phyloP scores from a whole-genome alignment of 2,329 filamentous ascomycete species.

The Pseudogymnoascus sp. region DNA sequence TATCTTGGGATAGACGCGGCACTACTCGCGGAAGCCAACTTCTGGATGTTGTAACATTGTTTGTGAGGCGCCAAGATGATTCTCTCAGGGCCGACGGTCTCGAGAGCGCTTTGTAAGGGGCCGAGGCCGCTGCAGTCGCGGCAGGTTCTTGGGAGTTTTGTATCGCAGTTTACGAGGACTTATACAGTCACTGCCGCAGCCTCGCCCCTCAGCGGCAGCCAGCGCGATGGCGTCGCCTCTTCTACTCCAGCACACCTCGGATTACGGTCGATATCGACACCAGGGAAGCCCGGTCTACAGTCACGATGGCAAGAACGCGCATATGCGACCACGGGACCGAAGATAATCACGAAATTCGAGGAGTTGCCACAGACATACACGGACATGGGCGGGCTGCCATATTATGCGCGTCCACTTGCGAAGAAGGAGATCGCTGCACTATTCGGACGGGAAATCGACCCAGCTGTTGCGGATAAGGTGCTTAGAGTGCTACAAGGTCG shows the following conservation, averaged over 20 bases:
- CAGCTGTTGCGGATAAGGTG: slow-evolving; percentile 42
- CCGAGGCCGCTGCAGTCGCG: background rate
- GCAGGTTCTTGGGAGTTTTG: background rate
- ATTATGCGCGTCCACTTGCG: slow-evolving; percentile 42
- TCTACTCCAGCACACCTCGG: background rate
- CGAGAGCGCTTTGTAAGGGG: background rate
- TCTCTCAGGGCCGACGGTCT: background rate
- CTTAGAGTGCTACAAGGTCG: slow-evolving; percentile 54
- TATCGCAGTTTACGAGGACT: background rate
- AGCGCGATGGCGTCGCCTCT: background rate
- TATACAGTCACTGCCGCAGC: background rate
- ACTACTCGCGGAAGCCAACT: background rate
- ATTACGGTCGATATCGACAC: background rate
- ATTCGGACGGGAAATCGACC: slow-evolving; percentile 42
- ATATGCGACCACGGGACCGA: background rate
- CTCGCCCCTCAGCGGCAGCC: background rate
- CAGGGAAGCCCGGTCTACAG: background rate
- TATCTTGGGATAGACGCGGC: background rate
- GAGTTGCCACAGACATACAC: slow-evolving; percentile 50
- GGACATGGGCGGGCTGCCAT: slow-evolving; percentile 47
- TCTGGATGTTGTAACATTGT: background rate
- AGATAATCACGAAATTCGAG: slow-evolving; percentile 33
- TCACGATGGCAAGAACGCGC: slow-evolving; percentile 1
- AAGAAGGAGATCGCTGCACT: slow-evolving; percentile 38
- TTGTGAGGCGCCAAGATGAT: background rate